phyloP scores from a whole-genome alignment of 169 alveolate genomes.

The Eimeria mitis region DNA sequence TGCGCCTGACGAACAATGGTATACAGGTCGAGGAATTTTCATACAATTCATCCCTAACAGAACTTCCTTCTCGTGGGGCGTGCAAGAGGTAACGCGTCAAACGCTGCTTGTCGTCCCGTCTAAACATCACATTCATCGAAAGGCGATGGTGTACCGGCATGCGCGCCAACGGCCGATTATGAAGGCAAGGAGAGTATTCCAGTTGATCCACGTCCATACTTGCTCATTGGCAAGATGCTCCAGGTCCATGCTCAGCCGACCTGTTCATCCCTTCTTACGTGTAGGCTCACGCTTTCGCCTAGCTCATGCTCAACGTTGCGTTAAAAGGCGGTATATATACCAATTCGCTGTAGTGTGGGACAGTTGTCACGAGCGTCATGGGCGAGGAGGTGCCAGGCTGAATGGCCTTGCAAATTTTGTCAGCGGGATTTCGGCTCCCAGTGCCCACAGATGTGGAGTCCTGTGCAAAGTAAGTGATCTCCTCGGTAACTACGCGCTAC shows the following conservation, averaged over 20 bases:
- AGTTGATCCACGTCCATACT: neutral
- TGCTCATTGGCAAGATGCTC: neutral
- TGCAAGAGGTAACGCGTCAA: constrained; percentile 12
- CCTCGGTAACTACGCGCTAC: neutral
- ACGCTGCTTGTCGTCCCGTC: neutral
- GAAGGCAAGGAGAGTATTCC: constrained; percentile 40
- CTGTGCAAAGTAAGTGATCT: constrained; percentile 12
- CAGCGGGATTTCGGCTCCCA: constrained; percentile 41
- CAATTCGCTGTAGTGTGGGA: constrained; percentile 11
- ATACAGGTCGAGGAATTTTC: neutral
- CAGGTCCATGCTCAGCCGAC: constrained; percentile 55
- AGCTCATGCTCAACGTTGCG: neutral
- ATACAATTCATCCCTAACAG: neutral
- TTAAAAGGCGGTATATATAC: neutral
- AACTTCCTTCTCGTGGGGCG: constrained; percentile 21
- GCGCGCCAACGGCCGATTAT: constrained; percentile 39
- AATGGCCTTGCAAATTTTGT: constrained; percentile 71
- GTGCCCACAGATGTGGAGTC: constrained; percentile 52
- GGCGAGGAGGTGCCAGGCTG: constrained; percentile 64
- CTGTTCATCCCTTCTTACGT: constrained; percentile 65
- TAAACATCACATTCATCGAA: neutral
- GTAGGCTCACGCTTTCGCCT: constrained; percentile 21
- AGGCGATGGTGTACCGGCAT: constrained; percentile 40
- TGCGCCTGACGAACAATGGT: neutral
- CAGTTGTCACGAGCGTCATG: constrained; percentile 27